Percentiles rank a stretch among this genome's conserved stretches.
Evolutionary conservation across 257 asterid genomes (phyloP).

Genomic region (Capsicum chinense): DNA sequence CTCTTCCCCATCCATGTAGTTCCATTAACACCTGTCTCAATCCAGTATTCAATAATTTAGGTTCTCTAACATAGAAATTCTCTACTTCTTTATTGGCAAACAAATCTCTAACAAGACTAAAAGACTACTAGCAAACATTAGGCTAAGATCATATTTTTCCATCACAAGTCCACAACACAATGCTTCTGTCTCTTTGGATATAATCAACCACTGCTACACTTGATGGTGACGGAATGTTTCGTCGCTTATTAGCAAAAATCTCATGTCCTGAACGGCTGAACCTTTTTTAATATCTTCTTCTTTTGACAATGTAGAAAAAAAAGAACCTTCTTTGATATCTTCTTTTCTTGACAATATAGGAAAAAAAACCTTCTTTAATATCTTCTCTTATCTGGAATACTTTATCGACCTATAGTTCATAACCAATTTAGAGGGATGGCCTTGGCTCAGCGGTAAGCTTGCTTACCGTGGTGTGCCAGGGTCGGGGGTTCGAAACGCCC

Average conservation of each 20-base stretch:
- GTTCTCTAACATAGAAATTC: not conserved
- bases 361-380: not conserved
- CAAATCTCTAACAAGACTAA: not conserved
- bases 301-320: no score
- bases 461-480: no score
- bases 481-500: no score
- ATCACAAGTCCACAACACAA: not conserved
- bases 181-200: not conserved
- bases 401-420: not conserved
- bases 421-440: conserved; percentile 1
- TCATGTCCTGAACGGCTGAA: not conserved
- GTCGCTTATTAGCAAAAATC: not conserved
- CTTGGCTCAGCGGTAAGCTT: no score
- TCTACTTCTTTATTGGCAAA: not conserved
- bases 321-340: not conserved
- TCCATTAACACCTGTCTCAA: not conserved
- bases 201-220: not conserved
- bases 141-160: not conserved
- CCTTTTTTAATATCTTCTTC: not conserved
- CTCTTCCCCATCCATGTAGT: not conserved
- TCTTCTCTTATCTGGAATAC: not conserved
- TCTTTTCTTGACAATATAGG: not conserved
- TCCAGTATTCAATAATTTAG: not conserved
- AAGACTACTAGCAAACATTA: not conserved
- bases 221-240: not conserved